Conservation (phyloP, 305 asterid genomes). For the Solanum hybrid region DNA sequence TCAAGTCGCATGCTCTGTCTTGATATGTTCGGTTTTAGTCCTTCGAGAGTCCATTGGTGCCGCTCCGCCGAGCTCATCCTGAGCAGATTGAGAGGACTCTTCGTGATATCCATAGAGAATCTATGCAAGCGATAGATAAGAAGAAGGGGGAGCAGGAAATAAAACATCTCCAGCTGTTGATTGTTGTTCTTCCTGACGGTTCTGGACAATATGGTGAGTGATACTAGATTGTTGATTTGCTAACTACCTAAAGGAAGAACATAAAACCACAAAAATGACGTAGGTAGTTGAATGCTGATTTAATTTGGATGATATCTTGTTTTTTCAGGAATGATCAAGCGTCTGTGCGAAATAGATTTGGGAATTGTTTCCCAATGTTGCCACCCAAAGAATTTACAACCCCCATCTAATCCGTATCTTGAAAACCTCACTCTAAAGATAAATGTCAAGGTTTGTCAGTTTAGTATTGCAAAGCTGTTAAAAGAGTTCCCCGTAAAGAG, state of each 20-base stretch:
- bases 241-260: background rate
- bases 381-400: conserved; percentile 32
- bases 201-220: conserved; percentile 62
- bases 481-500: background rate
- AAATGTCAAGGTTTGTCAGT: conserved; percentile 60
- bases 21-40: conserved; percentile 24
- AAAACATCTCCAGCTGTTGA: conserved; percentile 44
- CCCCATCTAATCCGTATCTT: conserved; percentile 34
- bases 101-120: conserved; percentile 17
- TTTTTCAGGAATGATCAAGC: conserved; percentile 53
- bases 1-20: background rate
- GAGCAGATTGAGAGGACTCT: conserved; percentile 37
- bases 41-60: conserved; percentile 35
- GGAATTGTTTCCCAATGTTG: conserved; percentile 91
- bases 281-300: background rate
- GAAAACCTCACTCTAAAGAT: conserved; percentile 76
- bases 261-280: background rate
- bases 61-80: conserved; percentile 11
- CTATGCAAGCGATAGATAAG: background rate
- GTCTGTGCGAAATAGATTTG: conserved; percentile 70
- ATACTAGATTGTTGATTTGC: background rate
- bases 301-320: background rate
- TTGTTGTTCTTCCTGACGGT: conserved; percentile 58
- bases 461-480: background rate
- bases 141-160: background rate